These are phyloP conservation scores for Talinum fruticosum DNA, from an alignment of 148 eudicot genomes.

Conservation along the genomic window DNA sequence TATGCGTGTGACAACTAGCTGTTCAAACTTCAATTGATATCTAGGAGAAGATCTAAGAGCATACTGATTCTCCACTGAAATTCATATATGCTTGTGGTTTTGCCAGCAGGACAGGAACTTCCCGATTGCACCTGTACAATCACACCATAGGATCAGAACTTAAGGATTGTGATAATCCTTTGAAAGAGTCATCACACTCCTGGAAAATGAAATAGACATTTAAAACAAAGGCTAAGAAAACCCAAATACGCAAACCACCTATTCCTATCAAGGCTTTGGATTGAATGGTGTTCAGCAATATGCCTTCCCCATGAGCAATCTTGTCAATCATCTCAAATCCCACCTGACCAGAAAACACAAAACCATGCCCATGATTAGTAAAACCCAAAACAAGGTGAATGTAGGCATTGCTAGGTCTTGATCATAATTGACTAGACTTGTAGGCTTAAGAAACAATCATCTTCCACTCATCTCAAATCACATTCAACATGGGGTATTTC, in stretches of 20 bases:
- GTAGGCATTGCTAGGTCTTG: background rate
- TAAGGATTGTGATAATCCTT: conserved; percentile 3
- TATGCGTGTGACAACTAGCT: background rate
- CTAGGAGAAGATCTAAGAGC: conserved; percentile 23
- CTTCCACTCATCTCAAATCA: background rate
- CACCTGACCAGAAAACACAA: conserved; percentile 44
- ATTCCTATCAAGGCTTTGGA: conserved; percentile 93
- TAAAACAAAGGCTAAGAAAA: background rate
- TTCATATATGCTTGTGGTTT: conserved; percentile 97
- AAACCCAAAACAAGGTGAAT: background rate
- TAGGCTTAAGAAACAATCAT: background rate
- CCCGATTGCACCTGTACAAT: conserved; percentile 83
- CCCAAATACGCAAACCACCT: conserved; percentile 42
- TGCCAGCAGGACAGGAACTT: conserved; percentile 78
- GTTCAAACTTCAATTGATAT: background rate
- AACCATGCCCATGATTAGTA: background rate
- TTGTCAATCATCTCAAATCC: conserved; percentile 98
- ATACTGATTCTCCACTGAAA: conserved; percentile 90
- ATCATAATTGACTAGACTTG: background rate
- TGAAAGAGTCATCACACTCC: background rate
- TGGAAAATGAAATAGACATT: background rate
- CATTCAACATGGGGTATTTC: background rate
- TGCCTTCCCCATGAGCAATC: conserved; percentile 67
- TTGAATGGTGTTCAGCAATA: conserved; percentile 86
- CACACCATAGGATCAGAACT: conserved; percentile 23